Conservation (phyloP, 1,139 yeast genomes). For the Arxiozyma slooffiae region DNA sequence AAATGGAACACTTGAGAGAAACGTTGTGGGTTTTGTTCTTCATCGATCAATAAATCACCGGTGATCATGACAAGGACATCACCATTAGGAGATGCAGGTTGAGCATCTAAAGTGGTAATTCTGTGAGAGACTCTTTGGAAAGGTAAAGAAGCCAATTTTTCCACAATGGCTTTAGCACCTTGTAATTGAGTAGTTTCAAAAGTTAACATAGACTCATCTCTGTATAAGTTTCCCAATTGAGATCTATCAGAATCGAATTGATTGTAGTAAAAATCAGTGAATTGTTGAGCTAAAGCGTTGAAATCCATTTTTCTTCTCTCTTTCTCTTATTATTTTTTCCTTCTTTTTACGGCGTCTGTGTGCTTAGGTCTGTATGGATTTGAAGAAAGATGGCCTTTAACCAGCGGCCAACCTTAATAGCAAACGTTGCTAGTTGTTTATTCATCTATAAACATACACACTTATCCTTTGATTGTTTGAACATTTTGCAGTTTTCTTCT, state of each 20-base stretch:
- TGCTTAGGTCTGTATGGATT: not conserved
- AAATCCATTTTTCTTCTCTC: conserved; percentile 43
- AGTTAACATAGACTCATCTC: conserved; percentile 95
- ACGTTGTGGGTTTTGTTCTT: conserved; percentile 89
- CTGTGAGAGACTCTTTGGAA: conserved; percentile 88
- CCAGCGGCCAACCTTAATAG: no score
- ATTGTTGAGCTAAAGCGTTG: conserved; percentile 60
- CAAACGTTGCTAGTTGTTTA: no score
- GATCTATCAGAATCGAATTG: conserved; percentile 90
- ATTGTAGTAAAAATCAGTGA: conserved; percentile 89
- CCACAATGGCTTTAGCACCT: conserved; percentile 87
- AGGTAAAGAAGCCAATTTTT: conserved; percentile 77
- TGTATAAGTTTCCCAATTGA: conserved; percentile 86
- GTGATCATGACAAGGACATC: conserved; percentile 97
- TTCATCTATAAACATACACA: no score
- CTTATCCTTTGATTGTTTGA: not conserved
- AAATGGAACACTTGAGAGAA: conserved; percentile 96
- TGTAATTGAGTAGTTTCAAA: conserved; percentile 91
- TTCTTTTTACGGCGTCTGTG: not conserved
- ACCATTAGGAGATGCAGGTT: conserved; percentile 89
- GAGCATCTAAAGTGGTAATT: conserved; percentile 92
- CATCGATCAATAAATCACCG: conserved; percentile 84
- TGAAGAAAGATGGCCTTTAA: not conserved
- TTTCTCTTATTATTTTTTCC: no score
- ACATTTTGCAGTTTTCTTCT: not conserved